Conservation (phyloP, 176 grass and related monocot species). For the Cenchrus purpureus region DNA sequence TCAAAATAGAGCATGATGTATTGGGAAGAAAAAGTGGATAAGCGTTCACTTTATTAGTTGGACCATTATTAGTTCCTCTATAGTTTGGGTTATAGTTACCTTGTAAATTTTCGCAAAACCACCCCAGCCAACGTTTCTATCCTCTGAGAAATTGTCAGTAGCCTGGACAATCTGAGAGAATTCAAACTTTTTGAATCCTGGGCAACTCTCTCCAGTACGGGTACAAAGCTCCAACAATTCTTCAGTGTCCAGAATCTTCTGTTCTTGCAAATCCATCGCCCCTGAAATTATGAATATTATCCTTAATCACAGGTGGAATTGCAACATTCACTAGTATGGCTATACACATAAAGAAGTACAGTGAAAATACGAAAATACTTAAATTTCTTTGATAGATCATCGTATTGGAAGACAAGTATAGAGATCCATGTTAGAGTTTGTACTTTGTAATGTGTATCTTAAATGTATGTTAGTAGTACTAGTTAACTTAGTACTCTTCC, state of each 20-base stretch:
- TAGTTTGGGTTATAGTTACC: slow-evolving; percentile 32
- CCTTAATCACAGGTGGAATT: background rate
- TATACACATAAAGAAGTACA: background rate
- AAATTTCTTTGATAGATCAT: background rate
- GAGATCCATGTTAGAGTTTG: too few relatives aligned
- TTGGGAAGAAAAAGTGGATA: background rate
- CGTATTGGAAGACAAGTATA: background rate
- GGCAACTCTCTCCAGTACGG: slow-evolving; percentile 19
- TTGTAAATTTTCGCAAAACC: slow-evolving; percentile 51
- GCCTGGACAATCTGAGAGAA: slow-evolving; percentile 42
- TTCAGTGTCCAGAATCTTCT: slow-evolving; percentile 24
- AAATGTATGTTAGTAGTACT: too few relatives aligned
- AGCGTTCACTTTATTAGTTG: background rate
- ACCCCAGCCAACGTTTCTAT: slow-evolving; percentile 11
- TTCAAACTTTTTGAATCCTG: slow-evolving; percentile 39
- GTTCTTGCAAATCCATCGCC: slow-evolving; percentile 25
- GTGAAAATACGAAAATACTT: background rate
- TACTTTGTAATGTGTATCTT: too few relatives aligned
- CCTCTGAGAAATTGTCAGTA: slow-evolving; percentile 48
- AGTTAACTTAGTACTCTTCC: too few relatives aligned
- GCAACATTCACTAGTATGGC: background rate
- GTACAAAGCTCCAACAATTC: slow-evolving; percentile 34
- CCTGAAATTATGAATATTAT: slow-evolving; percentile 28
- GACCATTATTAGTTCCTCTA: background rate
- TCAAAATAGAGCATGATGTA: background rate